Evolutionary conservation across 2,329 filamentous ascomycete species (phyloP), one percentile per base, ranked within the genome.

Genomic region (Calonectria hongkongensis): DNA sequence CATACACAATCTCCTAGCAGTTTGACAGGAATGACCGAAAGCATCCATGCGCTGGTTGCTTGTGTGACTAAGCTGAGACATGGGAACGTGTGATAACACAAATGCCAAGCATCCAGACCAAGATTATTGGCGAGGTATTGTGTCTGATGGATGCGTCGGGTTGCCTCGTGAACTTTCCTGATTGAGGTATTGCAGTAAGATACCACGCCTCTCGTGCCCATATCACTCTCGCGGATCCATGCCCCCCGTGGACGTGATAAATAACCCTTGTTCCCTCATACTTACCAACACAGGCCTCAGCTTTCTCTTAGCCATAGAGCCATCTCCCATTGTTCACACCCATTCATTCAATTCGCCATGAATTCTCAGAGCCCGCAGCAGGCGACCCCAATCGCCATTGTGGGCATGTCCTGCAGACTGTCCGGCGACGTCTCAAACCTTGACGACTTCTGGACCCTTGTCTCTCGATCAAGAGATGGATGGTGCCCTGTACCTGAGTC

Each of bases 331-430:
- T 60, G 41, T 30, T 36, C 18, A 47, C 2, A 36, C 45, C 47
- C 45, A 45, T 47, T 39, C 50, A 62, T 48, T 25, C 47, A 48
- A 12, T n/a, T 27, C 25, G 27, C 25, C 63, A 67, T 71, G 51
- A n/a, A 33, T 18, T 47, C 68, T 25, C n/a, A 47, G 3, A 25
- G n/a, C 50, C 30, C 50, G n/a, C 50, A 43, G 33, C 36, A 64
- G 39, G 48, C 36, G 25, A 48, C 27, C 13, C 86, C 86, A 50
- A 83, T 88, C 45, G 87, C 87, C 78, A 85, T 88, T 28, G 82
- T 88, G 21, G 87, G 87, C 74, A 87, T 88, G 82, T 83, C 85
- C 4, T 88, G 86, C 74, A 86, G 86, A 28, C 81, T 88, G 58
- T 85, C 87, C 0, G 87, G 87, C 6, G 83, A 83, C 50, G 84